Evolutionary conservation across 371 early-diverging fungal species (phyloP).

Genomic region (Rhizopus microsporus): DNA sequence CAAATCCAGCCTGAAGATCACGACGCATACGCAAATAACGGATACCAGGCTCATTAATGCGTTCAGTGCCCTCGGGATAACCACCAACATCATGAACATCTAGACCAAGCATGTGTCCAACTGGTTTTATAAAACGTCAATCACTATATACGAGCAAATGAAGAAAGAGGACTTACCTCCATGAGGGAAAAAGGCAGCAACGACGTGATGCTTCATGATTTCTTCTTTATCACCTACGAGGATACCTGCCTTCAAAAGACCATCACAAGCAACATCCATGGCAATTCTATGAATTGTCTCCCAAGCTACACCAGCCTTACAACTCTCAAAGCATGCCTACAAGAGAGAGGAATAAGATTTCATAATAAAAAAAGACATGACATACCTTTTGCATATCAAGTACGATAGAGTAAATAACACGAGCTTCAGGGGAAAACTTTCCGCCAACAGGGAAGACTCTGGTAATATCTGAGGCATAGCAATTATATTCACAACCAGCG

Average conservation of each 20-base stretch:
- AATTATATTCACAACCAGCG: slow-evolving; percentile 81
- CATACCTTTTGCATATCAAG: slow-evolving; percentile 79
- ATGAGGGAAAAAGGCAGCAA: slow-evolving; percentile 92
- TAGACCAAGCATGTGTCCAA: slow-evolving; percentile 73
- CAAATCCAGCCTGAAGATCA: slow-evolving; percentile 75
- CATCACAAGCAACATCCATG: slow-evolving; percentile 70
- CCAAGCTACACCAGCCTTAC: slow-evolving; percentile 85
- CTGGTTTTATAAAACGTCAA: slow-evolving; percentile 11
- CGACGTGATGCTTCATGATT: slow-evolving; percentile 67
- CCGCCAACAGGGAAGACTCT: slow-evolving; percentile 87
- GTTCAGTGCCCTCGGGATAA: slow-evolving; percentile 77
- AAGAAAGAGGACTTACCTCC: slow-evolving; percentile 57
- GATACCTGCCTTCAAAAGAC: slow-evolving; percentile 75
- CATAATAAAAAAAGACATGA: slow-evolving; percentile 13
- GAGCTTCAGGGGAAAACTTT: slow-evolving; percentile 74
- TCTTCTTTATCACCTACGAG: slow-evolving; percentile 71
- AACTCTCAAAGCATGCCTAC: slow-evolving; percentile 53
- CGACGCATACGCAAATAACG: slow-evolving; percentile 88
- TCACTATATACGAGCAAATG: slow-evolving; percentile 12
- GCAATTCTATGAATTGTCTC: slow-evolving; percentile 88
- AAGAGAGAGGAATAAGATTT: not conserved
- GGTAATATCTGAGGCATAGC: slow-evolving; percentile 91
- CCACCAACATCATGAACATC: slow-evolving; percentile 92
- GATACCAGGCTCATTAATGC: slow-evolving; percentile 82
- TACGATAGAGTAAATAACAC: slow-evolving; percentile 80